Evolutionary conservation across 2,329 filamentous ascomycete genomes (phyloP), one percentile per base, ranked within the genome.

Genomic region (Cladophialophora exuberans): DNA sequence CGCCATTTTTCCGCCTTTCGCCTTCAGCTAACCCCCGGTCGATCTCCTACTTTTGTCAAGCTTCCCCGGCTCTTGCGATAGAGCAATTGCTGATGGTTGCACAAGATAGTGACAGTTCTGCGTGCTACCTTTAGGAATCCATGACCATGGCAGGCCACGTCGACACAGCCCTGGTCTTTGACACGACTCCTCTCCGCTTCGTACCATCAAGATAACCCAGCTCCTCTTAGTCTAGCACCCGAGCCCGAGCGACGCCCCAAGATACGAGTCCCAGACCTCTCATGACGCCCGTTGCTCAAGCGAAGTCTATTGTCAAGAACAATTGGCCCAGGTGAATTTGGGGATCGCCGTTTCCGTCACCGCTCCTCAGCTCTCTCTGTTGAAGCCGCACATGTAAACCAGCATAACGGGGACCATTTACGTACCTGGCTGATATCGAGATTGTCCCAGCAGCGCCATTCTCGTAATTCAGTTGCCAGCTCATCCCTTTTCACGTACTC

Each of bases 51-150:
- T 39, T 33, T 44, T 31, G 26, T 18, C 36, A 13, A 45, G 39
- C 41, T 56, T 51, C 54, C 42, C 35, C 25, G 44, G 41, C 35
- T 43, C 38, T 48, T 22, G 31, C 11, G 17, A 45, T 23, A 39
- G 28, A 11, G 13, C 38, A 18, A 22, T 47, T 45, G 30, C 26
- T 52, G 33, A 47, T 28, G 38, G 55, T 51, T 44, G 44, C 51
- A 54, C 55, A 46, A 57, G 55, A 50, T 57, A 42, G 46, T 54
- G 55, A 57, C 51, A 51, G 50, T 43, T 52, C n/a, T 46, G 54
- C 33, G 15, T 13, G 35, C 43, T 54, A 38, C 28, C 26, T 43
- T 57, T 26, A 28, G 20, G 22, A 17, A 38, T 51, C 18, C 25
- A 25, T 26, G 49, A 44, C 18, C 33, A 22, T 43, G 23, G 38